phyloP scores from a whole-genome alignment of 2,329 filamentous ascomycete genomes.

The Trichoderma citrinoviride region DNA sequence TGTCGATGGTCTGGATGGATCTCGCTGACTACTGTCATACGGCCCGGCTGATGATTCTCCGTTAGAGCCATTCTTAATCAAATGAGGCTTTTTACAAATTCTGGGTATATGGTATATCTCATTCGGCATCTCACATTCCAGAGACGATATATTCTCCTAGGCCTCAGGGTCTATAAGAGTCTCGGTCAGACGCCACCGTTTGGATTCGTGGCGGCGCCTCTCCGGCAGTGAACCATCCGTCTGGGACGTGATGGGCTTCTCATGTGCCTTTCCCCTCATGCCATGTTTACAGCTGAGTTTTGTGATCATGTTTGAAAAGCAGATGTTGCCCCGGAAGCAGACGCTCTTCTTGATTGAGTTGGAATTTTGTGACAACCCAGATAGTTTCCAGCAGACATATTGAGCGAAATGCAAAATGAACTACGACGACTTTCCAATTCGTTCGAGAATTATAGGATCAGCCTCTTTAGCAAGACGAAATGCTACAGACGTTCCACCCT shows the following conservation, averaged over 20 bases:
- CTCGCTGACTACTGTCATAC: background rate
- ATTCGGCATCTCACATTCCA: too few relatives aligned
- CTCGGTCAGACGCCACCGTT: background rate
- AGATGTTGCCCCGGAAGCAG: background rate
- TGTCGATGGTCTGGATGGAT: background rate
- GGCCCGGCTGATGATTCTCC: background rate
- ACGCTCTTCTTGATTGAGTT: background rate
- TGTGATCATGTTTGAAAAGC: conserved; percentile 2
- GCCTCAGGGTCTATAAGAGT: background rate
- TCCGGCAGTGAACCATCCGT: background rate
- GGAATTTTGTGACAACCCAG: background rate
- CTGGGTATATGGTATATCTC: too few relatives aligned
- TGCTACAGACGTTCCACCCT: background rate
- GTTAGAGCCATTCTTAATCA: background rate
- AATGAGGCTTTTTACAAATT: background rate
- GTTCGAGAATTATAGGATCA: background rate
- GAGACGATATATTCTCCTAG: too few relatives aligned
- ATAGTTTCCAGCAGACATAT: background rate
- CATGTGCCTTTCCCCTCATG: background rate
- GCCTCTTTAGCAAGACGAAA: background rate
- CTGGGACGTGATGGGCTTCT: background rate
- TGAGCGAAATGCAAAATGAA: background rate
- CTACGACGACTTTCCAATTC: background rate
- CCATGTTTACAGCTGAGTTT: background rate
- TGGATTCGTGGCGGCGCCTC: conserved; percentile 12